Conservation (phyloP, 208 protist genomes). For the Polymyxa betae region DNA sequence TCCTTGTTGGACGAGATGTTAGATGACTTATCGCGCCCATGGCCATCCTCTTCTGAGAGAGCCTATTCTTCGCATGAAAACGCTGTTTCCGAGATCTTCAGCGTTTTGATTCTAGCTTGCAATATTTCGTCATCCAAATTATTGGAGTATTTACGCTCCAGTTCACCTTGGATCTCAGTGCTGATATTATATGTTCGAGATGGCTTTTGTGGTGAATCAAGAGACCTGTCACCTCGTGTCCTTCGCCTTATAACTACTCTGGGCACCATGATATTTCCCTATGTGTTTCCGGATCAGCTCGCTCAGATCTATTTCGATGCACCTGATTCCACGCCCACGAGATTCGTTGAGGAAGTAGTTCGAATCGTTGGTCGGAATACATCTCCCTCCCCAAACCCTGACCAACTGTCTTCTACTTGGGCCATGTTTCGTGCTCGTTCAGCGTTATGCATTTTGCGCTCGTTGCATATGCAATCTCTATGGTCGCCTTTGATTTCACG, state of each 20-base stretch:
- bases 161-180: background rate
- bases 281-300: background rate
- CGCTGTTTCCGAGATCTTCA: background rate
- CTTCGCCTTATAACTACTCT: background rate
- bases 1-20: conserved; percentile 27
- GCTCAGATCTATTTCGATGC: conserved; percentile 36
- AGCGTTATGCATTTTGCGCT: background rate
- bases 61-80: conserved; percentile 1
- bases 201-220: background rate
- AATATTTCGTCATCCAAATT: background rate
- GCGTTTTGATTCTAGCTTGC: conserved; percentile 37
- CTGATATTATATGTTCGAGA: background rate
- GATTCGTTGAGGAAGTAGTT: background rate
- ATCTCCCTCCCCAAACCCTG: too few species aligned
- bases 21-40: background rate
- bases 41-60: background rate
- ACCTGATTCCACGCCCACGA: background rate
- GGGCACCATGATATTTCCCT: background rate
- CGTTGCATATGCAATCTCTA: background rate
- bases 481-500: background rate
- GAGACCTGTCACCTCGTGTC: background rate
- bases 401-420: too few species aligned
- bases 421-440: background rate
- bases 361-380: conserved; percentile 27
- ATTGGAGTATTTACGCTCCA: conserved; percentile 5